A percentile compares a stretch with the other conserved stretches of the same genome.
These are phyloP conservation scores for Zymoseptoria crescenta DNA, from an alignment of 2,329 filamentous ascomycete species.

Conservation along the genomic window DNA sequence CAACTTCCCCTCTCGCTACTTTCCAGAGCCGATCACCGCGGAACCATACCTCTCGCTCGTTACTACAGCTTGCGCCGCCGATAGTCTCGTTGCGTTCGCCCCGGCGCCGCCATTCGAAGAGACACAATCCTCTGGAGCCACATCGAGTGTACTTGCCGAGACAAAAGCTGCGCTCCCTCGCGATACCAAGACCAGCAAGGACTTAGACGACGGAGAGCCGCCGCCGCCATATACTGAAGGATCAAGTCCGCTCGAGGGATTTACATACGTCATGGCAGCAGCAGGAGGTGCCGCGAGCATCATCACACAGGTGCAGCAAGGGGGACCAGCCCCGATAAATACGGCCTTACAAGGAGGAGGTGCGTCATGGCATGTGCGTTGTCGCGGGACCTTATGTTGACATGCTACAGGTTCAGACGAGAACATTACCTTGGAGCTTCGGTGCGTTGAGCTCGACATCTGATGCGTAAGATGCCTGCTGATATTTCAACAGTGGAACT, in stretches of 20 bases:
- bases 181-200: conserved; percentile 74
- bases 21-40: conserved; percentile 41
- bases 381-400: neutral
- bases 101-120: conserved; percentile 42
- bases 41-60: conserved; percentile 41
- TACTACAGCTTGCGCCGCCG: conserved; percentile 24
- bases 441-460: conserved; percentile 51
- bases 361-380: neutral
- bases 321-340: conserved; percentile 75
- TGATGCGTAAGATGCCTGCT: conserved; percentile 5
- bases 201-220: conserved; percentile 73
- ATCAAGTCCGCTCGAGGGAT: conserved; percentile 81
- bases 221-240: conserved; percentile 96
- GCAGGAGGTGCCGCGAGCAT: conserved; percentile 96
- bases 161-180: conserved; percentile 78
- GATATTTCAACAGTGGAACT: conserved; percentile 58
- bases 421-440: conserved; percentile 87
- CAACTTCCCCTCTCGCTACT: conserved; percentile 55
- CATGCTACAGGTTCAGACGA: conserved; percentile 59
- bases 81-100: conserved; percentile 43
- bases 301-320: conserved; percentile 97
- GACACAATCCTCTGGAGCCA: conserved; percentile 33
- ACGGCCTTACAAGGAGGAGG: conserved; percentile 60
- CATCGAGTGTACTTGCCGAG: conserved; percentile 54
- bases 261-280: conserved; percentile 95